Evolutionary conservation across 495 filamentous ascomycete genomes (phyloP).

Genomic region (Pseudoneurospora amorphoporcata): DNA sequence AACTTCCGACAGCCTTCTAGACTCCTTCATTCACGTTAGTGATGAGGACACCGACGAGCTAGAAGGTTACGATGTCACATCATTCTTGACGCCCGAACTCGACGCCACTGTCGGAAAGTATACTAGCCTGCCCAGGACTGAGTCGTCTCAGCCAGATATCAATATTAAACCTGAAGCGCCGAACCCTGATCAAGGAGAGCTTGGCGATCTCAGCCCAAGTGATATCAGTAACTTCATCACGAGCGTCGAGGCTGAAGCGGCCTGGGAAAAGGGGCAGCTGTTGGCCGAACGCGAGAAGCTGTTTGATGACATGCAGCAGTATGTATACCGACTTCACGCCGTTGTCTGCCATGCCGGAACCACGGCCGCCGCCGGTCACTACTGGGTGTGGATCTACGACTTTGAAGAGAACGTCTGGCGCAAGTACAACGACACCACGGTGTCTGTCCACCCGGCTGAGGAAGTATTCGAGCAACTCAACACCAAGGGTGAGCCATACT

Average conservation of each 20-base stretch:
- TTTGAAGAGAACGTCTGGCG: constrained; percentile 74
- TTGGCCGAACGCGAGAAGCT: constrained; percentile 41
- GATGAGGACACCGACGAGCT: neutral
- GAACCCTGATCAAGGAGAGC: neutral
- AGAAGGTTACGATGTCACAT: neutral
- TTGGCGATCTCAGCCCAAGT: neutral
- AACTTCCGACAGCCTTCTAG: neutral
- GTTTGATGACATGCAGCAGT: constrained; percentile 47
- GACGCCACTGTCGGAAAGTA: neutral
- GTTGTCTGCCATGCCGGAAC: constrained; percentile 81
- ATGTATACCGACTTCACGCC: constrained; percentile 77
- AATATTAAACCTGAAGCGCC: neutral
- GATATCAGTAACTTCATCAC: neutral
- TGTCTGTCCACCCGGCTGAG: constrained; percentile 50
- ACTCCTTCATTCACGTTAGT: neutral
- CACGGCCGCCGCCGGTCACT: constrained; percentile 60
- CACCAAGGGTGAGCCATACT: constrained; percentile 67
- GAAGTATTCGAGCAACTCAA: constrained; percentile 56
- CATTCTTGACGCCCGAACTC: neutral
- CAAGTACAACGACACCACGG: constrained; percentile 83
- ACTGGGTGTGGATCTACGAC: constrained; percentile 95
- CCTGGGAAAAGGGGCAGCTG: constrained; percentile 2
- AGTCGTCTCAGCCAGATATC: neutral
- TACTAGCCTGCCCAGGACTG: neutral
- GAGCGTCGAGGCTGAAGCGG: constrained; percentile 4